A percentile compares a stretch with the other conserved stretches of the same genome.
Conservation (phyloP, 2,329 filamentous ascomycete genomes). For the Microdochium trichocladiopsis region DNA sequence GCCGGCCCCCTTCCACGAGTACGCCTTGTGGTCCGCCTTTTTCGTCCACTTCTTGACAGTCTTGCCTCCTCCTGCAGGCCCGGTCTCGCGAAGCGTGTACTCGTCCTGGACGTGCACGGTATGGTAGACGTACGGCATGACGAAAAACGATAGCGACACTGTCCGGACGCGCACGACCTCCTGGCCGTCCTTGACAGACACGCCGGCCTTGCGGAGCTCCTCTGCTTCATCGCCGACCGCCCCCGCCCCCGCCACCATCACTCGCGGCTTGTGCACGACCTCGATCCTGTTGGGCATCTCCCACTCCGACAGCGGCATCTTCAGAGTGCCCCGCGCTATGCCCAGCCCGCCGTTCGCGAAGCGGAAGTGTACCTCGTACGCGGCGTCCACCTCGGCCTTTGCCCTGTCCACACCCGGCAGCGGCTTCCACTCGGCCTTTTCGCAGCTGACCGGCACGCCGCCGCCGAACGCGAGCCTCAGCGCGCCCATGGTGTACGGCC, state of each 20-base stretch:
- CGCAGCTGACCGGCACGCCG: conserved; percentile 24
- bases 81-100: conserved; percentile 18
- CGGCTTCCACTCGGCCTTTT: conserved; percentile 9
- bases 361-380: conserved; percentile 25
- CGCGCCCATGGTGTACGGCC: conserved; percentile 29
- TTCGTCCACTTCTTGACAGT: conserved; percentile 14
- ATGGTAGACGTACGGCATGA: conserved; percentile 20
- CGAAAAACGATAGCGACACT: conserved; percentile 19
- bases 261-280: conserved; percentile 13
- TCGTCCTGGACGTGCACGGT: conserved; percentile 27
- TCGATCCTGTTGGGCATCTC: conserved; percentile 10
- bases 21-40: conserved; percentile 21
- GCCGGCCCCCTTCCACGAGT: conserved; percentile 24
- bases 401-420: neutral
- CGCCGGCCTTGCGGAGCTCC: conserved; percentile 10
- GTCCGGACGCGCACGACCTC: conserved; percentile 16
- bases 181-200: conserved; percentile 10
- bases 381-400: conserved; percentile 1
- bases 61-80: conserved; percentile 2
- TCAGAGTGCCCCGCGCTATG: conserved; percentile 19
- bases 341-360: conserved; percentile 31
- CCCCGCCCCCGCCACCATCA: conserved; percentile 11
- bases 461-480: conserved; percentile 29
- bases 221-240: neutral
- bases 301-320: conserved; percentile 6